phyloP scores from a whole-genome alignment of 176 grass and related monocot genomes.

The Zoysia pacifica region DNA sequence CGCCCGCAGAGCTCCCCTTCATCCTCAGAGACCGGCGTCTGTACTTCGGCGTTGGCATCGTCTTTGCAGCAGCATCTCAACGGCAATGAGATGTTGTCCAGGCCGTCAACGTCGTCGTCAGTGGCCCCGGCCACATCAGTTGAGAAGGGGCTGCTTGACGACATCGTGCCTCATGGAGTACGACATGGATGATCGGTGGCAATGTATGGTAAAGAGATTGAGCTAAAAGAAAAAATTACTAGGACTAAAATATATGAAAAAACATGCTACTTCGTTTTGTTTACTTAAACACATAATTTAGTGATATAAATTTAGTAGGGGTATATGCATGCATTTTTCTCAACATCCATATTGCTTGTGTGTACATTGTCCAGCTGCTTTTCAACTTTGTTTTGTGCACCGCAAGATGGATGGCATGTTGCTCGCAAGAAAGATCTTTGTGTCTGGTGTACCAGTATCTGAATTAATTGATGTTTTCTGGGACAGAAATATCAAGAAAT shows the following conservation, averaged over 20 bases:
- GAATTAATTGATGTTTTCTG: too few species aligned
- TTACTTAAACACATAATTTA: background rate
- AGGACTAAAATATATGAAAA: too few species aligned
- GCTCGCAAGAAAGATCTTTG: too few species aligned
- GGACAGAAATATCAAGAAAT: too few species aligned
- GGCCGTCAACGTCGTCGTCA: background rate
- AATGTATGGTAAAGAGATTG: conserved; percentile 30
- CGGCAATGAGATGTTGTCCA: background rate
- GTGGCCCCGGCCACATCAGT: conserved; percentile 16
- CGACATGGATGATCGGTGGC: conserved; percentile 50
- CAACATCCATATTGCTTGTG: background rate
- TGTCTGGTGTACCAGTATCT: too few species aligned
- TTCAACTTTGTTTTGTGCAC: background rate
- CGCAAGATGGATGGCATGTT: background rate
- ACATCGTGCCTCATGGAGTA: conserved; percentile 77
- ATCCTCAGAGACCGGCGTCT: background rate
- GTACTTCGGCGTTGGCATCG: background rate
- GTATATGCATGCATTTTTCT: background rate
- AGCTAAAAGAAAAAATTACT: background rate
- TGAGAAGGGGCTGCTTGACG: conserved; percentile 68
- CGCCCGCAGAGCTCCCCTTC: conserved; percentile 25
- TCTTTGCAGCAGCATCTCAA: conserved; percentile 21
- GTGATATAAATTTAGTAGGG: background rate
- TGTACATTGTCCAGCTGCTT: background rate
- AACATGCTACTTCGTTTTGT: background rate